Evolutionary conservation across 2,329 filamentous ascomycete genomes (phyloP).

Genomic region (Pseudocercospora fuligena): DNA sequence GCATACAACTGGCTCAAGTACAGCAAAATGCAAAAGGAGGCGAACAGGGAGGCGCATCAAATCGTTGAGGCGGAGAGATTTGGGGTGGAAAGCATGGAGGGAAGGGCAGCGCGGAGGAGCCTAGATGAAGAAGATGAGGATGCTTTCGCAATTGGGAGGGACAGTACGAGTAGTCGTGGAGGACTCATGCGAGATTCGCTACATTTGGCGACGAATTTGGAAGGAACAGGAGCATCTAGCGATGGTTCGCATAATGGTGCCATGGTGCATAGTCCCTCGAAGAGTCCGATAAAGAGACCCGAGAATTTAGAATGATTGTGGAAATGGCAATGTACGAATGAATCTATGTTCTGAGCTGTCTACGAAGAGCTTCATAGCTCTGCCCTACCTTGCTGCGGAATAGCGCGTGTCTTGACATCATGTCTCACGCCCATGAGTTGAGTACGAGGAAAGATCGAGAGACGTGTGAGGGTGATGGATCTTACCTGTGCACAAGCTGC

Average conservation of each 20-base stretch:
- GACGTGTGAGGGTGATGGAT: too few relatives aligned
- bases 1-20: constrained; percentile 97
- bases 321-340: constrained; percentile 6
- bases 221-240: constrained; percentile 29
- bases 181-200: constrained; percentile 31
- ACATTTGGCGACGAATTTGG: constrained; percentile 22
- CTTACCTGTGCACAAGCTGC: neutral
- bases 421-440: neutral
- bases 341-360: neutral
- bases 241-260: constrained; percentile 14
- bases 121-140: constrained; percentile 19
- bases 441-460: too few relatives aligned
- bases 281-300: constrained; percentile 52
- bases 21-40: constrained; percentile 81
- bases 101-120: neutral
- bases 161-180: constrained; percentile 36
- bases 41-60: constrained; percentile 55
- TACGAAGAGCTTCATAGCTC: neutral
- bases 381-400: neutral
- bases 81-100: neutral
- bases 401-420: neutral
- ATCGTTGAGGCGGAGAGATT: constrained; percentile 41
- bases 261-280: constrained; percentile 22
- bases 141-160: constrained; percentile 26
- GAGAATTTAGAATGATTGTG: constrained; percentile 48